These are phyloP conservation scores for Adansonia grandidieri DNA, from an alignment of 441 rosid species.

Conservation along the genomic window DNA sequence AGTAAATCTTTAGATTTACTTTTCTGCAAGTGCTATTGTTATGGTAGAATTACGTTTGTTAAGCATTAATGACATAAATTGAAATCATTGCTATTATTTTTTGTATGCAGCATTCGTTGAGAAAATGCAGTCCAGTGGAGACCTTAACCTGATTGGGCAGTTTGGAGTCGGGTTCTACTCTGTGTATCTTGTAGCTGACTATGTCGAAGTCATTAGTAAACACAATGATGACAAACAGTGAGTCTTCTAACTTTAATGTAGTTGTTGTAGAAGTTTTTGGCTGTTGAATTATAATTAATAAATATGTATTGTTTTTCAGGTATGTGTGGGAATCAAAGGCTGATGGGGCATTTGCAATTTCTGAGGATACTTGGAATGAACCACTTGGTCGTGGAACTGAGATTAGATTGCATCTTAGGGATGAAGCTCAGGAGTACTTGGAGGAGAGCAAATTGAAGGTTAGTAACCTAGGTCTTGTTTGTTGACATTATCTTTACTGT, in stretches of 20 bases:
- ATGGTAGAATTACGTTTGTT: neutral
- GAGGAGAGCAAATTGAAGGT: conserved; percentile 93
- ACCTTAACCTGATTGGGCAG: conserved; percentile 93
- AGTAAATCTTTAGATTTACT: conserved; percentile 1
- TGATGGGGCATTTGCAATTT: conserved; percentile 94
- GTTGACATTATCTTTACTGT: neutral
- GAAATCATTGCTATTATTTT: conserved; percentile 19
- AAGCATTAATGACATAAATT: neutral
- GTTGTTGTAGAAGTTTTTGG: neutral
- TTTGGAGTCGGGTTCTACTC: conserved; percentile 99
- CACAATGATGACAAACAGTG: conserved; percentile 94
- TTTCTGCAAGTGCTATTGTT: neutral
- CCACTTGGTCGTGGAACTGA: conserved; percentile 96
- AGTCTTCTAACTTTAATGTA: conserved; percentile 26
- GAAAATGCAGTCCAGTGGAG: conserved; percentile 95
- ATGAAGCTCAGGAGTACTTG: conserved; percentile 91
- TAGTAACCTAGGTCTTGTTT: conserved; percentile 16
- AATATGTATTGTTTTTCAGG: conserved; percentile 44
- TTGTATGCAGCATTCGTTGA: conserved; percentile 77
- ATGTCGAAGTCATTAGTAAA: conserved; percentile 94
- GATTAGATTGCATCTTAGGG: conserved; percentile 86
- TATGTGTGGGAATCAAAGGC: conserved; percentile 98
- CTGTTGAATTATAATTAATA: conserved; percentile 17
- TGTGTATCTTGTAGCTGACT: conserved; percentile 93
- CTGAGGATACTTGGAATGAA: conserved; percentile 98